phyloP scores from a whole-genome alignment of 768 basidiomycete genomes.

The Hygrocybe punicea region DNA sequence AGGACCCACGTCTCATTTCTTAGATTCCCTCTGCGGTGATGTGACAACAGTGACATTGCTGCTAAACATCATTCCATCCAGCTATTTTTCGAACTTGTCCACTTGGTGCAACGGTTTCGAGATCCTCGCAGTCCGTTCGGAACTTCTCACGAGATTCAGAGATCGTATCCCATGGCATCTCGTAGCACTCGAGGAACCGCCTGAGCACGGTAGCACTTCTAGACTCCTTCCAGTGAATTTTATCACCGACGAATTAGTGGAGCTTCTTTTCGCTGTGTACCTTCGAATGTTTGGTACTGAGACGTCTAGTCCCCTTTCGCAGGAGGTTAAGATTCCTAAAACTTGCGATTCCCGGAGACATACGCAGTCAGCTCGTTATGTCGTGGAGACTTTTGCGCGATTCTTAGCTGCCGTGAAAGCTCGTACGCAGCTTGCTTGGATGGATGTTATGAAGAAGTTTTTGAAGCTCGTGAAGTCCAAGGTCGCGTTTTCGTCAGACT shows the following conservation, averaged over 20 bases:
- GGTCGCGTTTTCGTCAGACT: neutral
- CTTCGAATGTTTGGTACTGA: too few relatives aligned
- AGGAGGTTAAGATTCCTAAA: too few relatives aligned
- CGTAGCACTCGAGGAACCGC: neutral
- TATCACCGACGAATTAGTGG: neutral
- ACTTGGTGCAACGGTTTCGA: neutral
- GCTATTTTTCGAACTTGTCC: neutral
- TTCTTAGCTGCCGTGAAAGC: neutral
- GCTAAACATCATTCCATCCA: neutral
- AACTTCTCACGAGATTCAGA: too few relatives aligned
- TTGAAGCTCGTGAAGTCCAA: neutral
- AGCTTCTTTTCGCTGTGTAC: neutral
- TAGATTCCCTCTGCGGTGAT: constrained; percentile 35
- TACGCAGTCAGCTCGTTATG: neutral
- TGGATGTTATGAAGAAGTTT: neutral
- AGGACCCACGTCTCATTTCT: constrained; percentile 30
- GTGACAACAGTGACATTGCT: constrained; percentile 23
- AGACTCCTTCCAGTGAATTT: neutral
- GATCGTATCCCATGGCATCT: neutral
- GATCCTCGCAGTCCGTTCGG: too few relatives aligned
- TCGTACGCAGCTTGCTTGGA: neutral
- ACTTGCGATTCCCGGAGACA: too few relatives aligned
- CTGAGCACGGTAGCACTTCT: neutral
- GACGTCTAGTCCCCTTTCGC: too few relatives aligned
- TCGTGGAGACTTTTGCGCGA: neutral